Conservation (phyloP, 306 rosid genomes). For the Cicer cuneatum region DNA sequence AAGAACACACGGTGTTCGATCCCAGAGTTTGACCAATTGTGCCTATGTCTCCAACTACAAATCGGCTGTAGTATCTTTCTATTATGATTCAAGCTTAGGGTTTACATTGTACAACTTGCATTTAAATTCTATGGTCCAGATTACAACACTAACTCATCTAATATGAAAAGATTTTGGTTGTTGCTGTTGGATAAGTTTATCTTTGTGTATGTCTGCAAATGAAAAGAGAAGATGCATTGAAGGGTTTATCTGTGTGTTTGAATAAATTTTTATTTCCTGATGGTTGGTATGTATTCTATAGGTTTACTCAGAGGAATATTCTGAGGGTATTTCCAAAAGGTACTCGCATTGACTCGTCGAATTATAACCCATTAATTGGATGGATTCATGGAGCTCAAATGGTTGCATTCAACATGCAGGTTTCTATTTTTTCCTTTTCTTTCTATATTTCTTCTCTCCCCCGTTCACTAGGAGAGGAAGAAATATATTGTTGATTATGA, state of each 20-base stretch:
- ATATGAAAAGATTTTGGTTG: background rate
- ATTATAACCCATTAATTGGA: slow-evolving; percentile 93
- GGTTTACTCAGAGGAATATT: slow-evolving; percentile 94
- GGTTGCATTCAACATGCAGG: slow-evolving; percentile 99
- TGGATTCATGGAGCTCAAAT: slow-evolving; percentile 99
- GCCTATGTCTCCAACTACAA: too few species aligned
- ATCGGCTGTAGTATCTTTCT: too few species aligned
- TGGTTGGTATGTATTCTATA: slow-evolving; percentile 42
- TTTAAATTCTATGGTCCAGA: too few species aligned
- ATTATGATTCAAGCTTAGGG: too few species aligned
- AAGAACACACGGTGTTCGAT: too few species aligned
- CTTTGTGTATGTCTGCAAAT: background rate
- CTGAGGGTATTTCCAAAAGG: slow-evolving; percentile 97
- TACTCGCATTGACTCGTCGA: slow-evolving; percentile 90
- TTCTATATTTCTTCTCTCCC: background rate
- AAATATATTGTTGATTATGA: slow-evolving; percentile 5
- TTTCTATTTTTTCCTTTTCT: slow-evolving; percentile 36
- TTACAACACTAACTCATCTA: background rate
- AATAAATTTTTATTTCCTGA: slow-evolving; percentile 17
- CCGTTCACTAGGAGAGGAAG: background rate
- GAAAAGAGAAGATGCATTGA: background rate
- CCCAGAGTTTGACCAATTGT: too few species aligned
- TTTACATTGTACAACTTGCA: too few species aligned
- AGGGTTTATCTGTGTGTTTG: background rate
- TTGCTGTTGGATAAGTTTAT: background rate